These are phyloP conservation scores for Colletotrichum sp. DNA, from an alignment of 2,329 filamentous ascomycete genomes.

Conservation along the genomic window DNA sequence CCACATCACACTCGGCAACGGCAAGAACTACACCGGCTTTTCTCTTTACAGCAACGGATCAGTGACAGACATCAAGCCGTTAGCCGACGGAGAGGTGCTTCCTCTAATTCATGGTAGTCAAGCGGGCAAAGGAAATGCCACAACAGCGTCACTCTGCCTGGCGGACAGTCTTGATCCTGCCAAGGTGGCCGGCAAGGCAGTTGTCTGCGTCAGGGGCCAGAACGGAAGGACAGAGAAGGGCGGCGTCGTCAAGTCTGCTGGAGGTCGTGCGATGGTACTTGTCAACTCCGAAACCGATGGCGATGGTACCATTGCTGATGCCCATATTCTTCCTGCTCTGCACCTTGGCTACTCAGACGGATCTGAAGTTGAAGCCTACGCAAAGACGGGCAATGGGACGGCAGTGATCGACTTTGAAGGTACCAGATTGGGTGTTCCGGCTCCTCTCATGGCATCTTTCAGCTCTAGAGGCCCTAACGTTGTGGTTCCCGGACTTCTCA, in stretches of 20 bases:
- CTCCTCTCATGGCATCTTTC: slow-evolving; percentile 18
- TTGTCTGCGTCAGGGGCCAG: neutral
- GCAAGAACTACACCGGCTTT: neutral
- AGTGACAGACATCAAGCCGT: neutral
- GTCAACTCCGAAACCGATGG: neutral
- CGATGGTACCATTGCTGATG: neutral
- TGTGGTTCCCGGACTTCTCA: neutral
- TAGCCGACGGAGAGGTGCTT: neutral
- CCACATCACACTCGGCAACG: neutral
- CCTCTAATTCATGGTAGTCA: neutral
- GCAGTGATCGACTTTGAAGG: neutral
- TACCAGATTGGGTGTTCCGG: neutral
- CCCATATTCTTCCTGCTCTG: neutral
- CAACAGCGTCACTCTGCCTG: neutral
- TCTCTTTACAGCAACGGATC: neutral
- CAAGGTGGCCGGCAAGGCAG: neutral
- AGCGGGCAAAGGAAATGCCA: neutral
- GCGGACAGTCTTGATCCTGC: neutral
- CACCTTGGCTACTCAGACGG: neutral
- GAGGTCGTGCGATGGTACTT: slow-evolving; percentile 6
- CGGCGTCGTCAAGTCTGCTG: neutral
- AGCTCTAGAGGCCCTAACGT: slow-evolving; percentile 15
- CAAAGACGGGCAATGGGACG: neutral
- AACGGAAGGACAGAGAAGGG: neutral
- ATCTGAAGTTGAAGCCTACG: neutral